Evolutionary conservation across 371 early-diverging fungal genomes (phyloP).

Genomic region (Fennellomyces sp.): DNA sequence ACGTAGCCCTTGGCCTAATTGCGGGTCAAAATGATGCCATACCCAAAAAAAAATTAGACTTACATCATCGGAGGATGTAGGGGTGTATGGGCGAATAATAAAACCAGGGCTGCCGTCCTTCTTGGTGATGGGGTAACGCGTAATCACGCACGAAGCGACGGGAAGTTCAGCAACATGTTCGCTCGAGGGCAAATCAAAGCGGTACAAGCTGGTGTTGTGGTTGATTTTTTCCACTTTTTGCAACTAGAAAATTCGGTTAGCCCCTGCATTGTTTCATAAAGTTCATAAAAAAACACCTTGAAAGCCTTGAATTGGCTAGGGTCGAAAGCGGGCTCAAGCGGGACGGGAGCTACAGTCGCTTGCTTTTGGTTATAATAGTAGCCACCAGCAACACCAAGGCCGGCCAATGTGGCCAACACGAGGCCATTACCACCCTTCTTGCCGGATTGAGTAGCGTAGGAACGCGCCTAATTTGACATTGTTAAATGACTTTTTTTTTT

Average conservation of each 20-base stretch:
- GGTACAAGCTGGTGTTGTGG: conserved; percentile 81
- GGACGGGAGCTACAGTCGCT: conserved; percentile 25
- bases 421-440: conserved; percentile 37
- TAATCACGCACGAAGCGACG: conserved; percentile 82
- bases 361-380: conserved; percentile 40
- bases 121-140: conserved; percentile 67
- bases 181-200: conserved; percentile 77
- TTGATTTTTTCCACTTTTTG: conserved; percentile 61
- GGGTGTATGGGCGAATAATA: conserved; percentile 92
- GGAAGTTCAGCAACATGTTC: conserved; percentile 71
- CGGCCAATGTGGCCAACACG: conserved; percentile 34
- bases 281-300: too few relatives aligned
- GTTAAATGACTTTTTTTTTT: conserved; percentile 4
- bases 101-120: conserved; percentile 64
- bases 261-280: too few relatives aligned
- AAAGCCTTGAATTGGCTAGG: conserved; percentile 72
- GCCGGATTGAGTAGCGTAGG: conserved; percentile 21
- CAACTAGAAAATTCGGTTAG: conserved; percentile 31
- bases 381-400: conserved; percentile 43
- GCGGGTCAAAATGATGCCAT: neutral
- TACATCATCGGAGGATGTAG: conserved; percentile 71
- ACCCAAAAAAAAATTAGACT: conserved; percentile 7
- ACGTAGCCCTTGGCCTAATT: conserved; percentile 70
- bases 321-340: conserved; percentile 53
- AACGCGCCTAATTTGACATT: conserved; percentile 17